Evolutionary conservation across 2,329 filamentous ascomycete genomes (phyloP), one percentile per base, ranked within the genome.

Genomic region (Monosporascus sp.): DNA sequence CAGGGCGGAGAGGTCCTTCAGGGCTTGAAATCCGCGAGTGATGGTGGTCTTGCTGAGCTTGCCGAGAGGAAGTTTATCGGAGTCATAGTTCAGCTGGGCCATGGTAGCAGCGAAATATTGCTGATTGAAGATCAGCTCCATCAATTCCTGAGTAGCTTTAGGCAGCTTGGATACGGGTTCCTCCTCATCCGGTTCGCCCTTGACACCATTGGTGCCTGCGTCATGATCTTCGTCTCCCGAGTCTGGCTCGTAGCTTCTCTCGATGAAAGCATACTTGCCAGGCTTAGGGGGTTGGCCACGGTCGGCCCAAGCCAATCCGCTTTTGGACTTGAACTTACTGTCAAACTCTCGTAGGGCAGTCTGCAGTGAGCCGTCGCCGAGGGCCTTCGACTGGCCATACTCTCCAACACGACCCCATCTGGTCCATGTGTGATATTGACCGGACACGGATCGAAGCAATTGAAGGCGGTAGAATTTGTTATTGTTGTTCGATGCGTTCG

Each of bases 61-160:
- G 5, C 90, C 91, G 1, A 96, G 75, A 0, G 90, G 90, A 41
- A 96, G 74, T 68, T 95, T 95, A 58, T 87, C 77, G 9, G 80
- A 76, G 60, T 90, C 85, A 60, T 90, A 90, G 59, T 88, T 88
- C 59, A 90, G 74, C 1, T 80, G 75, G 1, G 70, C 67, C 84
- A 90, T 88, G 37, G 83, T 81, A 20, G 78, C 78, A 22, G 81
- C 75, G 68, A 95, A 90, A 65, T 86, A 85, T 22, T 84, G 67
- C 53, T 83, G 78, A 67, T 95, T 92, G 76, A 96, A 96, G 55
- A 96, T 95, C 58, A 96, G 81, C 55, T 84, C 73, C 78, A 95
- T 85, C 20, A 96, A 73, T 8, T 82, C 72, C 64, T 90, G 84
- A 3, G 90, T 75, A 0, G 83, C 55, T 31, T 61, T 60, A 6